phyloP scores from a whole-genome alignment of 257 asterid species.

The Linaria vulgaris region DNA sequence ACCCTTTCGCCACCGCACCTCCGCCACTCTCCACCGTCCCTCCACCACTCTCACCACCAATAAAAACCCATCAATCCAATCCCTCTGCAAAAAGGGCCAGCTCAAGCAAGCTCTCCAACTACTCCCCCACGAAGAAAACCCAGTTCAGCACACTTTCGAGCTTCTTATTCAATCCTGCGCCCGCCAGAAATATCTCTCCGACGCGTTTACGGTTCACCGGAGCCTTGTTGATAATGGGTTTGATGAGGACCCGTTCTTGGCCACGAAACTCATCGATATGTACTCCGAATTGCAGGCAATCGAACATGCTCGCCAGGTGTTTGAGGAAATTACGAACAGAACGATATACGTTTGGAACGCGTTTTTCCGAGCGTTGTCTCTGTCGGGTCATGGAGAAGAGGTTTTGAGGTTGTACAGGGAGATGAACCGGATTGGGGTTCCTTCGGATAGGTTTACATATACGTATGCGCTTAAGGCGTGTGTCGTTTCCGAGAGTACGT shows the following conservation, averaged over 20 bases:
- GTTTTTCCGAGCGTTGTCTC: constrained; percentile 63
- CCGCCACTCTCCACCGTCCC: constrained; percentile 23
- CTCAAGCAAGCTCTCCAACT: constrained; percentile 72
- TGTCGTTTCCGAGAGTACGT: constrained; percentile 50
- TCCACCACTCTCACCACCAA: constrained; percentile 27
- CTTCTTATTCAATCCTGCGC: constrained; percentile 73
- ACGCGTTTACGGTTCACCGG: constrained; percentile 56
- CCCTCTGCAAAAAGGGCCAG: constrained; percentile 75
- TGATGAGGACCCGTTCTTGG: constrained; percentile 74
- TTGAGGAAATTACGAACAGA: constrained; percentile 51
- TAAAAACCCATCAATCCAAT: constrained; percentile 62
- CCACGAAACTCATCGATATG: constrained; percentile 81
- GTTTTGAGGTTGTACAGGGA: constrained; percentile 52
- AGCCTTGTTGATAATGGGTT: constrained; percentile 63
- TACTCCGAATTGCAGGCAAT: constrained; percentile 49
- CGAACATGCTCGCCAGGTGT: constrained; percentile 70
- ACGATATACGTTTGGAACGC: constrained; percentile 86
- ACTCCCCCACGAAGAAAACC: constrained; percentile 54
- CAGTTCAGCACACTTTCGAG: constrained; percentile 78
- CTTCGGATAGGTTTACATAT: constrained; percentile 84
- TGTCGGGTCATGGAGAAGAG: constrained; percentile 73
- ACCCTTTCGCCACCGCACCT: constrained; percentile 21
- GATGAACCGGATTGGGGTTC: constrained; percentile 61
- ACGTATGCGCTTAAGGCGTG: constrained; percentile 88
- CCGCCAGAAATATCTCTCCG: constrained; percentile 36